Percentiles rank a stretch among this genome's conserved stretches.
Evolutionary conservation across 768 basidiomycete genomes (phyloP).

Genomic region (Agrocybe praecox): DNA sequence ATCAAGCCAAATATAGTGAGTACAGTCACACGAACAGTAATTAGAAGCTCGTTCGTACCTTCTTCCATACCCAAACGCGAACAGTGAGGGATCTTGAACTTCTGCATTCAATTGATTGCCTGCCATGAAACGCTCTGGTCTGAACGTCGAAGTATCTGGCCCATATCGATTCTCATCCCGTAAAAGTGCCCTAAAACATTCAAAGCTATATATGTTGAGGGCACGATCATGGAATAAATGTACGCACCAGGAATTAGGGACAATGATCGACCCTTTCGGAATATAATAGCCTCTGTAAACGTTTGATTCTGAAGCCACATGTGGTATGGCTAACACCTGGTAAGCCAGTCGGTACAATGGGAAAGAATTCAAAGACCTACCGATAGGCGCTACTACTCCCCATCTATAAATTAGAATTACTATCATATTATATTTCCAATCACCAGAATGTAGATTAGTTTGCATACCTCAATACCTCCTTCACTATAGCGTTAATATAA

Average conservation of each 20-base stretch:
- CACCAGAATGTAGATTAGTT: background rate
- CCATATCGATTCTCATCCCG: background rate
- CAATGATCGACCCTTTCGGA: conserved; percentile 9
- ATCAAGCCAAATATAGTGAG: background rate
- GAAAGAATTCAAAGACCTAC: background rate
- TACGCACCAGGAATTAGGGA: background rate
- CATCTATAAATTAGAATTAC: too few relatives aligned
- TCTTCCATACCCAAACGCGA: background rate
- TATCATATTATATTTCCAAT: background rate
- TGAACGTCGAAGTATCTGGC: background rate
- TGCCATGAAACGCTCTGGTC: background rate
- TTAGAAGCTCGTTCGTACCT: background rate
- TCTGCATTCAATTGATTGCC: background rate
- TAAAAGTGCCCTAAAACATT: background rate
- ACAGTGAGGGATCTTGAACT: background rate
- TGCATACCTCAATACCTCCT: conserved; percentile 16
- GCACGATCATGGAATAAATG: background rate
- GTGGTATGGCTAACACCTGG: conserved; percentile 12
- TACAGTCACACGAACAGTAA: background rate
- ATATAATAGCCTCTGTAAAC: conserved; percentile 15
- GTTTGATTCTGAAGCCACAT: conserved; percentile 10
- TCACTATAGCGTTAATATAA: conserved; percentile 15
- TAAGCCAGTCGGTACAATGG: conserved; percentile 7
- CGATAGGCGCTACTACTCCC: background rate
- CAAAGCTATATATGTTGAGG: background rate